These are phyloP conservation scores for Globisporangium takayamanum DNA, from an alignment of 352 stramenopile genomes.

Conservation along the genomic window DNA sequence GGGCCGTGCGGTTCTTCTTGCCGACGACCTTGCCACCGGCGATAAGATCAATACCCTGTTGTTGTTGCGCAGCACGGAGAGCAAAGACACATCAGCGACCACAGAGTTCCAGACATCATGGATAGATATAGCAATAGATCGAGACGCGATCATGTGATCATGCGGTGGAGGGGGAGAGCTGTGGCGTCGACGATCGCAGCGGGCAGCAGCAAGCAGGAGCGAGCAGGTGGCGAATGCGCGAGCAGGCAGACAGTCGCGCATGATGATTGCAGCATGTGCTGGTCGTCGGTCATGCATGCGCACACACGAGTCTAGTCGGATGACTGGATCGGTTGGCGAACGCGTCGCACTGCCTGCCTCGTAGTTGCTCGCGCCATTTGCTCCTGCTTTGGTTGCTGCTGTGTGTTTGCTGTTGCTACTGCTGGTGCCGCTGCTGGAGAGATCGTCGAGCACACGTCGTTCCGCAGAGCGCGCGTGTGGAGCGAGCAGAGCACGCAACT, in stretches of 20 bases:
- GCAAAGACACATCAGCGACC: conserved; percentile 6
- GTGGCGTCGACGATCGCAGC: conserved; percentile 1
- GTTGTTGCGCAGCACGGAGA: neutral
- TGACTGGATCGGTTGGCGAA: too few relatives aligned
- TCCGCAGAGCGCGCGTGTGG: neutral
- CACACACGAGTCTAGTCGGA: too few relatives aligned
- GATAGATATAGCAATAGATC: neutral
- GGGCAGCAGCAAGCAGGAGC: neutral
- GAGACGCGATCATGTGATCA: neutral
- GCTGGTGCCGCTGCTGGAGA: neutral
- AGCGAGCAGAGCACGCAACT: neutral
- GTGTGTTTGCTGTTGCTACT: neutral
- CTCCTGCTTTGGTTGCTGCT: neutral
- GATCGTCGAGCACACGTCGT: neutral
- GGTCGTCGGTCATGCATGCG: too few relatives aligned
- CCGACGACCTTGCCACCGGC: conserved; percentile 96
- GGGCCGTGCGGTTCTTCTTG: conserved; percentile 97
- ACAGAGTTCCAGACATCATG: neutral
- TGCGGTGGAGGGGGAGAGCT: conserved; percentile 5
- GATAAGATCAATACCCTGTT: conserved; percentile 99
- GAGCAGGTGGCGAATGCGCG: neutral
- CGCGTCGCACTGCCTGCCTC: too few relatives aligned
- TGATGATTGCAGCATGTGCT: too few relatives aligned
- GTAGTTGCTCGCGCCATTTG: too few relatives aligned
- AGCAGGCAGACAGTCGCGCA: too few relatives aligned